Percentiles rank a stretch among this genome's conserved stretches.
phyloP scores from a whole-genome alignment of 495 filamentous ascomycete genomes.

The Evernia prunastri region DNA sequence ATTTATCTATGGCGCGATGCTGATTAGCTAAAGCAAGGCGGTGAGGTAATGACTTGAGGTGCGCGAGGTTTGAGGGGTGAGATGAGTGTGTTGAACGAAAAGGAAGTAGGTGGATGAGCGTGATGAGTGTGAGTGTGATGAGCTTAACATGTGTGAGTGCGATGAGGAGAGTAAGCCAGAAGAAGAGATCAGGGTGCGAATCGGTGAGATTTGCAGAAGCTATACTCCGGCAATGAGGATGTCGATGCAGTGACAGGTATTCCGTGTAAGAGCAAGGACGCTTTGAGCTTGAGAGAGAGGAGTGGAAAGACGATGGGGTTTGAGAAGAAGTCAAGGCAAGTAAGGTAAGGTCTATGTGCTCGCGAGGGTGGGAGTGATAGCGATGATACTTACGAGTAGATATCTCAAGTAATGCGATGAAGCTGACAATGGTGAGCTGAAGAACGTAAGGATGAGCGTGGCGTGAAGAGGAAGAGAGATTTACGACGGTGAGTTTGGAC shows the following conservation, averaged over 20 bases:
- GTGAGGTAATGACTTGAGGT: not conserved
- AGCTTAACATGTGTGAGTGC: not conserved
- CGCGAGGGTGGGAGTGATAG: conserved; percentile 15
- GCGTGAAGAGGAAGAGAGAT: not conserved
- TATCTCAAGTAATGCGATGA: not conserved
- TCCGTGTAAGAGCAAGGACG: not conserved
- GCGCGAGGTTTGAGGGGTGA: not conserved
- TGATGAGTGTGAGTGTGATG: too few species aligned
- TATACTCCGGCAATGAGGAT: not conserved
- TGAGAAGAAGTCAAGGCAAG: not conserved
- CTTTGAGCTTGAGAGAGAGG: too few species aligned
- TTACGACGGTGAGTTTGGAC: not conserved
- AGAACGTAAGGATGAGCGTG: not conserved
- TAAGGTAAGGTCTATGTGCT: not conserved
- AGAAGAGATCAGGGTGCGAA: not conserved
- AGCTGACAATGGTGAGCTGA: not conserved
- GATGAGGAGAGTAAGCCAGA: not conserved
- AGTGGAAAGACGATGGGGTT: not conserved
- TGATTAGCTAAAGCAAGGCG: not conserved
- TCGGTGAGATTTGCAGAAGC: not conserved
- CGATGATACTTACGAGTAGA: not conserved
- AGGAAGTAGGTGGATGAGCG: not conserved
- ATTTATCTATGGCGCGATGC: not conserved
- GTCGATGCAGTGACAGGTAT: not conserved
- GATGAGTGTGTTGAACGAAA: not conserved